Evolutionary conservation across 2,329 filamentous ascomycete genomes (phyloP), one percentile per base, ranked within the genome.

Genomic region (Colletotrichum sp.): DNA sequence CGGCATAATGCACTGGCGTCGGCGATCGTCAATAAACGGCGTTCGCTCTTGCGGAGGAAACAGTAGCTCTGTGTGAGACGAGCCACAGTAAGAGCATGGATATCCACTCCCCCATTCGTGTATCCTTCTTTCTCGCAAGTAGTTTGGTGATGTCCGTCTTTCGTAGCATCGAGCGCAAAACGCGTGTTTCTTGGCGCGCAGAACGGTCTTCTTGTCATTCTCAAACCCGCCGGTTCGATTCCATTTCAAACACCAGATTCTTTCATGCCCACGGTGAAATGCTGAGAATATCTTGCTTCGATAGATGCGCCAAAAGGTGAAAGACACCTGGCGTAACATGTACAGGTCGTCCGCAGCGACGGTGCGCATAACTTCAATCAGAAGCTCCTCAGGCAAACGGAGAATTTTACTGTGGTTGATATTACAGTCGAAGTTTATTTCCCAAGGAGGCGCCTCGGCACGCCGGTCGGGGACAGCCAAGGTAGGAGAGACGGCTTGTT

Each of bases 331-430:
- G 43, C 43, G 43, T 13, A 48, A 48, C 43, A 48, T 48, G 43
- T 48, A 21, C 1, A 48, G 43, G 6, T 48, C 43, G 1, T 48
- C 43, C 43, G 43, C 21, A 7, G 43, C 43, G 1, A 48, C 43
- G n/a, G 0, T 21, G 43, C 1, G n/a, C 0, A 48, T 0, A 0
- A 48, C 1, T 48, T 12, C 0, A 13, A 48, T n/a, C 0, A 48
- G 43, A 48, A 48, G 1, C n/a, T 48, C 43, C 8, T 48, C 43
- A 0, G 43, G 43, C 1, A 48, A 3, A 48, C 43, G 6, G 43
- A 48, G 43, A 21, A 48, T 0, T 48, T 4, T 48, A 7, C 38
- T 48, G 3, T 12, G 38, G 12, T 48, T 5, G 3, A 48, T 5
- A 4, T 48, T 48, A 10, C 18, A 18, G 9, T 48, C 43, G n/a